Evolutionary conservation across 805 yeast genomes (phyloP), one percentile per base, ranked within the genome.

Genomic region (Sungouiella blattae): DNA sequence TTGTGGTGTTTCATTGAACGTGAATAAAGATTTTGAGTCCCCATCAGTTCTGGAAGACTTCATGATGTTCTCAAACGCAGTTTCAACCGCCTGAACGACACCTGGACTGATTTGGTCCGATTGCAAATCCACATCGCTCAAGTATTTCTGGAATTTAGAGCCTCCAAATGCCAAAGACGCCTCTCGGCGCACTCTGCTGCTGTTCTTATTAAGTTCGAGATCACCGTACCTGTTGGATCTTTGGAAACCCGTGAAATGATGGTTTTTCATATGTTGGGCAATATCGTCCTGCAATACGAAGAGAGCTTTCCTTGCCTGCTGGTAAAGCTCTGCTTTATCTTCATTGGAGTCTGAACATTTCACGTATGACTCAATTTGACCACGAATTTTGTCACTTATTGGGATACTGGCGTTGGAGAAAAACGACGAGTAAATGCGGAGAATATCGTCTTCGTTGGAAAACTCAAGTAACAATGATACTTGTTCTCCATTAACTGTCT

Each of bases 61-160:
- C 71, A 75, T 74, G 22, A 82, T 80, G 42, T 79, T 77, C 18
- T 71, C 73, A 37, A 83, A 69, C 3, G 85, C 87, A 51, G 75
- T 78, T 49, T 80, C 85, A 13, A 82, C 83, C 0, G 87, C 86
- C 34, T 67, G 64, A 4, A 79, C 56, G 1, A 75, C 80, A 12
- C 57, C 64, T 3, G 69, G 67, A 32, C 73, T 67, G 3, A 71
- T 66, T 24, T 45, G 53, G 6, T 58, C 28, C 6, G 28, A 26
- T 5, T 9, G 5, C 11, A 6, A 6, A 14, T 26, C 18, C 7
- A 26, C 13, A 13, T 26, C 28, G 11, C 7, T 13, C 18, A 15
- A 26, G 7, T 6, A 5, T 6, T 5, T 12, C 18, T 6, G 28
- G 5, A 7, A 6, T 11, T 6, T 15, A 15, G 18, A 6, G 5